Percentiles rank a stretch among this genome's conserved stretches.
These are phyloP conservation scores for Venturia asperata DNA, from an alignment of 2,329 filamentous ascomycete species.

Conservation along the genomic window DNA sequence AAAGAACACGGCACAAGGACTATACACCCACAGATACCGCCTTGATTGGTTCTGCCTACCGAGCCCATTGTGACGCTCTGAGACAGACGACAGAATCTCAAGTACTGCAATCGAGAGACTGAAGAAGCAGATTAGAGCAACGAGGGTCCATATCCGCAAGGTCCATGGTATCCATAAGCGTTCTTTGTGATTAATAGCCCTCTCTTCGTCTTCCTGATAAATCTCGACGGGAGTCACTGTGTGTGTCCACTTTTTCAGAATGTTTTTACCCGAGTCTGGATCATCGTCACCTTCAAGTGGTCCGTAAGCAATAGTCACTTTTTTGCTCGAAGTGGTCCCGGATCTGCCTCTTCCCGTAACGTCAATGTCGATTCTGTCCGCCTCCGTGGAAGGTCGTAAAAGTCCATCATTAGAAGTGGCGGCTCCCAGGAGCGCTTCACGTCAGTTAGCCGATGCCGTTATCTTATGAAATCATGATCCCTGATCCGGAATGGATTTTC, in stretches of 20 bases:
- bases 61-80: not conserved
- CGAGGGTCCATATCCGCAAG: not conserved
- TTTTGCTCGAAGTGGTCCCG: not conserved
- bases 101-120: not conserved
- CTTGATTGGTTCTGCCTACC: not conserved
- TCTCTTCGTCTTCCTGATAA: slow-evolving; percentile 2
- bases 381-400: not conserved
- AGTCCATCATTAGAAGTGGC: not conserved
- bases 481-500: no score
- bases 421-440: not conserved
- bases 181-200: slow-evolving; percentile 5
- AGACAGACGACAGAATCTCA: not conserved
- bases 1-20: slow-evolving; percentile 6
- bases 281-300: not conserved
- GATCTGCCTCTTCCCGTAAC: not conserved
- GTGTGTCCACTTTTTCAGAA: not conserved
- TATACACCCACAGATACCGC: not conserved
- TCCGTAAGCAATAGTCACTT: not conserved
- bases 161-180: slow-evolving; percentile 7
- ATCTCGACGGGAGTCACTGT: not conserved
- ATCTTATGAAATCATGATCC: no score
- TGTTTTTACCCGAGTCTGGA: not conserved
- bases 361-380: not conserved
- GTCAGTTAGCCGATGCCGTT: not conserved
- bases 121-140: not conserved